phyloP scores from a whole-genome alignment of 257 asterid genomes.

The Solanum bulbocastanum region DNA sequence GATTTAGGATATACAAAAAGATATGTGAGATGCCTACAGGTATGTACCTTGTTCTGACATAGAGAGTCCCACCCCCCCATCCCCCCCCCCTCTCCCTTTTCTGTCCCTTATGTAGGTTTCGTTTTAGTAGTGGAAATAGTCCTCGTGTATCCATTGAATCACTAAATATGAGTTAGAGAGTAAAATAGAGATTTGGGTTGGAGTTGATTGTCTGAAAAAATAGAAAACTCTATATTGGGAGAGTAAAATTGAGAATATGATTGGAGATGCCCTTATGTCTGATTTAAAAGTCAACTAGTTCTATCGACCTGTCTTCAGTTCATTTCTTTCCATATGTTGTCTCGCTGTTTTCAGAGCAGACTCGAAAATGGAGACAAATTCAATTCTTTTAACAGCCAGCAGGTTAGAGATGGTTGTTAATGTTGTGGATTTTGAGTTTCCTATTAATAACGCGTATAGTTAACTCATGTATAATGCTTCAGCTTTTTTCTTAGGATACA shows the following conservation, averaged over 20 bases:
- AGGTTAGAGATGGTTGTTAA: background rate
- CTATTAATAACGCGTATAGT: background rate
- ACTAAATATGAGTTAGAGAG: background rate
- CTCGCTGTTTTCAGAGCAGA: background rate
- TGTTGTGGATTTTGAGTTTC: background rate
- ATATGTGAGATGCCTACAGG: slow-evolving; percentile 97
- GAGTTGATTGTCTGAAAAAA: background rate
- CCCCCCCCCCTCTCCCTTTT: background rate
- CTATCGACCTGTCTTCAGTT: background rate
- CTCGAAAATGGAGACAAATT: background rate
- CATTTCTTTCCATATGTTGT: background rate
- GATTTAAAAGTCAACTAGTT: background rate
- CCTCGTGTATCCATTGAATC: background rate
- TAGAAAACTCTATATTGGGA: background rate
- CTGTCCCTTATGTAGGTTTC: background rate
- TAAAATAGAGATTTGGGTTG: background rate
- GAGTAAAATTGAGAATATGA: background rate
- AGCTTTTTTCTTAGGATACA: background rate
- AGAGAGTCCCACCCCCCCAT: too few species aligned
- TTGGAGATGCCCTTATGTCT: background rate
- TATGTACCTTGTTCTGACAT: slow-evolving; percentile 11
- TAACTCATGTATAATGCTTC: background rate
- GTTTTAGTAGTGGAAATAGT: background rate
- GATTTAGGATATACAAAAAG: slow-evolving; percentile 97
- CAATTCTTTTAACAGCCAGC: background rate